phyloP scores from a whole-genome alignment of 371 early-diverging fungal species.

The Umbelopsis sp. region DNA sequence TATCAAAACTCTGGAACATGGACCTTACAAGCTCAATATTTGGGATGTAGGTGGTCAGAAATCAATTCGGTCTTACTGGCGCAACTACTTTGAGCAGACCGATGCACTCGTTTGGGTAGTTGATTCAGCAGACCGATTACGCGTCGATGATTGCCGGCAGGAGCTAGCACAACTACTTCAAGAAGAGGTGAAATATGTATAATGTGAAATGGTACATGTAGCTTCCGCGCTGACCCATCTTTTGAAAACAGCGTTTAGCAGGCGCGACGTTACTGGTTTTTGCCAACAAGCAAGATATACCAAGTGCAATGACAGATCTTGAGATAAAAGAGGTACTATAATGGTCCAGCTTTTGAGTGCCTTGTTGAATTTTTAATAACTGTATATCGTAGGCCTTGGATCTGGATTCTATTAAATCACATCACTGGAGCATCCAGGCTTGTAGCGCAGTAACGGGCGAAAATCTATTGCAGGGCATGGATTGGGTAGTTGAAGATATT shows the following conservation, averaged over 20 bases:
- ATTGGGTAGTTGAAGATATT: constrained; percentile 94
- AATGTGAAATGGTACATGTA: not conserved
- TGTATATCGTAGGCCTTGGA: constrained; percentile 58
- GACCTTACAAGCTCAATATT: constrained; percentile 61
- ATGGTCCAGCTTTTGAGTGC: not conserved
- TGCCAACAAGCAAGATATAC: constrained; percentile 97
- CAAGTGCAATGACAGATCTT: constrained; percentile 74
- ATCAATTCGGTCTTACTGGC: constrained; percentile 97
- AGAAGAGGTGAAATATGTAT: constrained; percentile 71
- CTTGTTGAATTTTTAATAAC: no score
- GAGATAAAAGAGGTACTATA: constrained; percentile 70
- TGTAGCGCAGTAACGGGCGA: constrained; percentile 94
- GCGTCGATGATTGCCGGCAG: constrained; percentile 79
- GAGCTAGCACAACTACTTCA: constrained; percentile 81
- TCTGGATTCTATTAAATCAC: constrained; percentile 77
- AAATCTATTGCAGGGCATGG: constrained; percentile 85
- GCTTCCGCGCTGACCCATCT: no score
- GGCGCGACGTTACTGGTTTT: constrained; percentile 93
- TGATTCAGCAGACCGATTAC: constrained; percentile 88
- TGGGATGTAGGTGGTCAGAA: constrained; percentile 99
- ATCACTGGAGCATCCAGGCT: constrained; percentile 90
- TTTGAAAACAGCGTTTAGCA: constrained; percentile 67
- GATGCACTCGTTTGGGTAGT: constrained; percentile 99
- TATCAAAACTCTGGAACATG: constrained; percentile 91
- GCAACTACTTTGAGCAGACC: constrained; percentile 99